Percentiles rank a stretch among this genome's conserved stretches.
Conservation (phyloP, 192 early-diverging fungal species). For the Podila epicladia region DNA sequence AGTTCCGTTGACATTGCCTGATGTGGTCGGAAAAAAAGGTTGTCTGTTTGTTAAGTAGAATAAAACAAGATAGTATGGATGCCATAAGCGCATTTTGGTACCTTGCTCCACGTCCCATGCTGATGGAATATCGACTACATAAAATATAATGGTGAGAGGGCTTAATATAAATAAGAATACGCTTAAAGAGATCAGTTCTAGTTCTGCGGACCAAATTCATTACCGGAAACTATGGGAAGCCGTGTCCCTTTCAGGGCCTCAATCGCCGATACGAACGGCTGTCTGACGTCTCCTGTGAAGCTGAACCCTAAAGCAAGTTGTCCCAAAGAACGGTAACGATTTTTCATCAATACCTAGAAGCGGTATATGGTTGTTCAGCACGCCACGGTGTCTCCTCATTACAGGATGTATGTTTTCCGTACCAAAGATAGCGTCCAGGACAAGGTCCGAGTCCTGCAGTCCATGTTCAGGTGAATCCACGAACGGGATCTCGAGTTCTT, state of each 20-base stretch:
- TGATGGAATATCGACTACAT: slow-evolving; percentile 91
- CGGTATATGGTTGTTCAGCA: too few species aligned
- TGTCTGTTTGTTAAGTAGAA: neutral
- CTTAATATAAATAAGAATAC: neutral
- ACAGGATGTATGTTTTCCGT: slow-evolving; percentile 16
- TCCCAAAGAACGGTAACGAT: too few species aligned
- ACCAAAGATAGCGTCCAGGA: slow-evolving; percentile 94
- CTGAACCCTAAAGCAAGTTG: slow-evolving; percentile 72
- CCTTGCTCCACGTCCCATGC: slow-evolving; percentile 96
- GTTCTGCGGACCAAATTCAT: neutral
- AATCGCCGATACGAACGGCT: slow-evolving; percentile 79
- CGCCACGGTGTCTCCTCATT: too few species aligned
- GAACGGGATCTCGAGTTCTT: slow-evolving; percentile 71
- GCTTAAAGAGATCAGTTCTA: neutral
- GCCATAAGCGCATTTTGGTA: neutral
- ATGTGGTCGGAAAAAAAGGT: neutral
- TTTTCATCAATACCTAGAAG: too few species aligned
- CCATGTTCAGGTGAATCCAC: slow-evolving; percentile 50
- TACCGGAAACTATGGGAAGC: slow-evolving; percentile 38
- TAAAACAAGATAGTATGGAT: neutral
- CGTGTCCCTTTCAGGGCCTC: slow-evolving; percentile 46
- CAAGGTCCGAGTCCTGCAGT: slow-evolving; percentile 63
- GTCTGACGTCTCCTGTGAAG: slow-evolving; percentile 80
- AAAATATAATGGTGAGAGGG: slow-evolving; percentile 23
- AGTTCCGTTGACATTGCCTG: slow-evolving; percentile 56